Percentiles rank a stretch among this genome's conserved stretches.
Conservation (phyloP, 176 grass and related monocot genomes). For the Oryza officinalis region DNA sequence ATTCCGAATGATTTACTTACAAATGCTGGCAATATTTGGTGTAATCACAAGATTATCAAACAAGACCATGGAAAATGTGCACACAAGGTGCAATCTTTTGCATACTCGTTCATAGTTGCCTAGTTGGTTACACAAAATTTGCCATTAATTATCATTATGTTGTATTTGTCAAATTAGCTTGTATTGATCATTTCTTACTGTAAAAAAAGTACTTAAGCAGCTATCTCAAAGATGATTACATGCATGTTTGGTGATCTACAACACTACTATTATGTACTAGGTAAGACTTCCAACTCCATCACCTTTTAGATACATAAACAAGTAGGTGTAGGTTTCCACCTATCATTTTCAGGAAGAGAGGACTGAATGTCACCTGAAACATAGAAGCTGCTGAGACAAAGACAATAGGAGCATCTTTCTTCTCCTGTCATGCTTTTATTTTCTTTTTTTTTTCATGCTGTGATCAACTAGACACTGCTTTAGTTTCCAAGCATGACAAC, state of each 20-base stretch:
- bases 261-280: background rate
- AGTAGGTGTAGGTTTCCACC: background rate
- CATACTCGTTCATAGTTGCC: background rate
- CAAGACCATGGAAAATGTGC: background rate
- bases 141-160: background rate
- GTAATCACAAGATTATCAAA: background rate
- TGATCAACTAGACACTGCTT: constrained; percentile 55
- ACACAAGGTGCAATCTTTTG: background rate
- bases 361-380: background rate
- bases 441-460: constrained; percentile 34
- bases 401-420: constrained; percentile 18
- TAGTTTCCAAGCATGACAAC: background rate
- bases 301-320: background rate
- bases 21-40: background rate
- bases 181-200: background rate
- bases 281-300: background rate
- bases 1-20: background rate
- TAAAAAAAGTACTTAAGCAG: background rate
- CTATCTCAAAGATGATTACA: background rate
- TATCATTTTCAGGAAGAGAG: background rate
- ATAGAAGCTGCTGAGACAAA: background rate
- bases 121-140: background rate
- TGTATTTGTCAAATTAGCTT: constrained; percentile 30
- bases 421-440: constrained; percentile 25
- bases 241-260: constrained; percentile 33